Evolutionary conservation across 164 flowering plant genomes (phyloP).

Genomic region (Berberis thunbergii): DNA sequence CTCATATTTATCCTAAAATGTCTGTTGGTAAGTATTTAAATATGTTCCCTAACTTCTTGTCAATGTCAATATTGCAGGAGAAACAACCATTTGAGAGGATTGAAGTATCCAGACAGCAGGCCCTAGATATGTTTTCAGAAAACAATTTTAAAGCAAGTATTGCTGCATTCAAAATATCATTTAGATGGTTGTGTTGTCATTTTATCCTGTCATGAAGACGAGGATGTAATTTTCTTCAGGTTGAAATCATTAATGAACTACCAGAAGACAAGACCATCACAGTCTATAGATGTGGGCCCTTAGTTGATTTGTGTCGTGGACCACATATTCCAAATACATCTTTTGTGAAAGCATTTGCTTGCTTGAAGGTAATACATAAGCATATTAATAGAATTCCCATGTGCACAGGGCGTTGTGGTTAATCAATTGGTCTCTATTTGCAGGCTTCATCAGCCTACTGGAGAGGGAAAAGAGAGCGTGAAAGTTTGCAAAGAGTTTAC

Average conservation of each 20-base stretch:
- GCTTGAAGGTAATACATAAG: background rate
- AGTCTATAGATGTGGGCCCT: conserved; percentile 98
- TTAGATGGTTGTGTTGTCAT: background rate
- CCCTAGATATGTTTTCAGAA: conserved; percentile 93
- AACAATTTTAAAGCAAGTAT: conserved; percentile 70
- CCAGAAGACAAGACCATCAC: conserved; percentile 96
- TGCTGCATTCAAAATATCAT: background rate
- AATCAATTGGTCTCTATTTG: conserved; percentile 2
- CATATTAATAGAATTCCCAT: background rate
- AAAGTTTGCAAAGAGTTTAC: conserved; percentile 92
- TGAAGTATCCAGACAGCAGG: conserved; percentile 86
- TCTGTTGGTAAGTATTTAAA: no score
- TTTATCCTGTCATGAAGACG: background rate
- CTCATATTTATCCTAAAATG: no score
- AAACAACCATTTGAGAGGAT: conserved; percentile 97
- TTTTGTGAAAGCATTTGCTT: conserved; percentile 32
- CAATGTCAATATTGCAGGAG: conserved; percentile 38
- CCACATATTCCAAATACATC: conserved; percentile 99
- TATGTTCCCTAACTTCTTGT: no score
- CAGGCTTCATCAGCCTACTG: conserved; percentile 99
- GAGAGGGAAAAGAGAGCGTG: conserved; percentile 89
- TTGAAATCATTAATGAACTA: conserved; percentile 83
- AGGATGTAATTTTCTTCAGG: conserved; percentile 26
- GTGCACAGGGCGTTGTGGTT: background rate
- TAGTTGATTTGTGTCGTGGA: conserved; percentile 97